A percentile compares a stretch with the other conserved stretches of the same genome.
phyloP scores from a whole-genome alignment of 805 yeast genomes.

The Myxozyma nipponensis region DNA sequence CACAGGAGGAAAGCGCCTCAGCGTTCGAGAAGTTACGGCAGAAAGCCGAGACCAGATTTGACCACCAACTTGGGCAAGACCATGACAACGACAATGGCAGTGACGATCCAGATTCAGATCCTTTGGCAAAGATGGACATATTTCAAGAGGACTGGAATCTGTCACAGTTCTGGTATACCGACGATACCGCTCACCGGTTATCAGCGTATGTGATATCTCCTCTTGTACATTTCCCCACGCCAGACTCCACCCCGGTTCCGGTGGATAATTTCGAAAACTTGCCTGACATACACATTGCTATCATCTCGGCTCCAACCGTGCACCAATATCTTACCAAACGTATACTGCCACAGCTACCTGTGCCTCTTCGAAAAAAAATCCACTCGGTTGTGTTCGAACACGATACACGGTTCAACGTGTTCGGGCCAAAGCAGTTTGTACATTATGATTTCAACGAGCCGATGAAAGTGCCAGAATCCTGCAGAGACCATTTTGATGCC shows the following conservation, averaged over 20 bases:
- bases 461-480: constrained; percentile 50
- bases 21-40: constrained; percentile 53
- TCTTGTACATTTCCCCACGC: constrained; percentile 7
- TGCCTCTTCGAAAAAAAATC: constrained; percentile 5
- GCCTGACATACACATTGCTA: constrained; percentile 46
- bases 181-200: constrained; percentile 62
- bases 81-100: constrained; percentile 90
- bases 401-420: constrained; percentile 69
- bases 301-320: constrained; percentile 88
- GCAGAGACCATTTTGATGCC: constrained; percentile 64
- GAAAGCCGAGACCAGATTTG: constrained; percentile 48
- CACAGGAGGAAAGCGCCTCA: constrained; percentile 55
- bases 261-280: constrained; percentile 4
- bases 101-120: constrained; percentile 76
- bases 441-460: constrained; percentile 77
- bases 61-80: constrained; percentile 81
- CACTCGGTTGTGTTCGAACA: constrained; percentile 54
- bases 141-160: constrained; percentile 93
- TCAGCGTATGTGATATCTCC: constrained; percentile 15
- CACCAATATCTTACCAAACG: constrained; percentile 40
- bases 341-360: constrained; percentile 13
- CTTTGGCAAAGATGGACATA: constrained; percentile 49
- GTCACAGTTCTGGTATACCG: constrained; percentile 85
- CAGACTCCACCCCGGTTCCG: constrained; percentile 1
- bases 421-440: constrained; percentile 62